These are phyloP conservation scores for Penicillium polonicum DNA, from an alignment of 2,329 filamentous ascomycete species.

Conservation along the genomic window DNA sequence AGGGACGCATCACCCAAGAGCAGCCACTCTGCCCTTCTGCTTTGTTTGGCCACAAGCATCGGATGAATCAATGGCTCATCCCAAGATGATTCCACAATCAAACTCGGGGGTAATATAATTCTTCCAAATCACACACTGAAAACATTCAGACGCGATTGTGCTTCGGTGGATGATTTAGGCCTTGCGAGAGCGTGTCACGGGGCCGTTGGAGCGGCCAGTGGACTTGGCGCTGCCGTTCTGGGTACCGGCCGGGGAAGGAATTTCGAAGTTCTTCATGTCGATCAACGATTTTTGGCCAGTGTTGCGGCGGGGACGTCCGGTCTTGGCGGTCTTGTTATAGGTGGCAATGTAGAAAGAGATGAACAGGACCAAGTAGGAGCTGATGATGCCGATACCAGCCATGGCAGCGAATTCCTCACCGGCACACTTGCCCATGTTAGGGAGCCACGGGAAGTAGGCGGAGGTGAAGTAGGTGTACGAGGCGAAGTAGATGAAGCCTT, in stretches of 20 bases:
- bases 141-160: background rate
- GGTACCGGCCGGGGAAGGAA: slow-evolving; percentile 44
- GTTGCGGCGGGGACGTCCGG: slow-evolving; percentile 46
- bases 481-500: slow-evolving; percentile 96
- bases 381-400: slow-evolving; percentile 85
- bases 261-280: slow-evolving; percentile 74
- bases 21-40: slow-evolving; percentile 13
- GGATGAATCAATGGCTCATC: slow-evolving; percentile 1
- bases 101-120: background rate
- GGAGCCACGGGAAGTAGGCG: slow-evolving; percentile 81
- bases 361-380: slow-evolving; percentile 95
- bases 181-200: slow-evolving; percentile 49
- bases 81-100: background rate
- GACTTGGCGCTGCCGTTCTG: slow-evolving; percentile 35
- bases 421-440: slow-evolving; percentile 81
- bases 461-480: slow-evolving; percentile 98
- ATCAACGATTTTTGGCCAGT: slow-evolving; percentile 82
- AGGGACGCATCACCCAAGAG: slow-evolving; percentile 21
- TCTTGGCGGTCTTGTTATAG: slow-evolving; percentile 68
- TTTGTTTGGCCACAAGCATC: slow-evolving; percentile 4
- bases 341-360: slow-evolving; percentile 98
- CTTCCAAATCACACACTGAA: slow-evolving; percentile 1
- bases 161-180: slow-evolving; percentile 34
- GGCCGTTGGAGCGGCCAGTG: slow-evolving; percentile 44
- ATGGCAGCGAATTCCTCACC: slow-evolving; percentile 97